These are phyloP conservation scores for Aspergillus persii DNA, from an alignment of 2,329 filamentous ascomycete genomes.

Conservation along the genomic window DNA sequence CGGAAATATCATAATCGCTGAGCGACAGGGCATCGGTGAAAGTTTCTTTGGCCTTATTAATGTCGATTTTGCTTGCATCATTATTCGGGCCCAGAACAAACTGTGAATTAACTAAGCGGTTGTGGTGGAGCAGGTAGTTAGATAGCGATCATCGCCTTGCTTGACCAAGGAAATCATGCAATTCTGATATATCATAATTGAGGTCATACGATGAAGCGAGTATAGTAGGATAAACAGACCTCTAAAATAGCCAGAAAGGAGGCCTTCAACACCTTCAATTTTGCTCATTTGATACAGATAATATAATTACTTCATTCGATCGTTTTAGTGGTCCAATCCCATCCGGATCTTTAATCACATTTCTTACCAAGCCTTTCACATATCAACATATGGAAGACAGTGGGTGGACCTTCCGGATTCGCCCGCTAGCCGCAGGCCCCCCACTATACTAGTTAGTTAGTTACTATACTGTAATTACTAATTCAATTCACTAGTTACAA, in stretches of 20 bases:
- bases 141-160: no score
- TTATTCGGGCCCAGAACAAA: background rate
- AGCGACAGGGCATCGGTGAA: background rate
- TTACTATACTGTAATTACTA: background rate
- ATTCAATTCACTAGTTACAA: background rate
- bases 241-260: background rate
- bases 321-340: no score
- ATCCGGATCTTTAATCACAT: background rate
- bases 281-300: no score
- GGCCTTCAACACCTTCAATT: no score
- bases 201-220: no score
- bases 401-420: background rate
- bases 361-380: background rate
- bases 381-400: background rate
- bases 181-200: no score
- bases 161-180: no score
- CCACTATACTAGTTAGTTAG: background rate
- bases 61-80: background rate
- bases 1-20: background rate
- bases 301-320: no score
- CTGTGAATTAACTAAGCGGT: background rate
- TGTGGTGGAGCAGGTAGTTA: no score
- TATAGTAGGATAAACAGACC: background rate
- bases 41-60: background rate
- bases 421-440: background rate